Evolutionary conservation across 2,329 filamentous ascomycete species (phyloP).

Genomic region (Colletotrichum sp.): DNA sequence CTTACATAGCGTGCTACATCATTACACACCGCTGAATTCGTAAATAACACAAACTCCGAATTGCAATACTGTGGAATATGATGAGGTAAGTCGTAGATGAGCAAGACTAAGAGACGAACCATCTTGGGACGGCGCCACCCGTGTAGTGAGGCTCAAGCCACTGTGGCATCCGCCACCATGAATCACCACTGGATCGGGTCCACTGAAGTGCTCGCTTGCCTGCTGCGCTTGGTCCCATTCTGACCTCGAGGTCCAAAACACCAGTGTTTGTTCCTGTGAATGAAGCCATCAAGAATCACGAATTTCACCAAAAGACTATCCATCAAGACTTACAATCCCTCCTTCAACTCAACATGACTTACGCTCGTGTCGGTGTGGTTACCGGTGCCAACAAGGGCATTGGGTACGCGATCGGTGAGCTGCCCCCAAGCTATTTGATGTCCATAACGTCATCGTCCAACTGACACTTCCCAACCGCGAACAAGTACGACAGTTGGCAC

Average conservation of each 20-base stretch:
- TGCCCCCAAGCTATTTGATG: not conserved
- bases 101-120: not conserved
- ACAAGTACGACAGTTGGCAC: slow-evolving; percentile 55
- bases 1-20: not conserved
- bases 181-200: not conserved
- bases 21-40: not conserved
- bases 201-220: not conserved
- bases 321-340: not conserved
- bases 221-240: not conserved
- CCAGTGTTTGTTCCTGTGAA: not conserved
- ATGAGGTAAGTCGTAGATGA: not conserved
- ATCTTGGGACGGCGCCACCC: not conserved
- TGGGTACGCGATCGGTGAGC: slow-evolving; percentile 21
- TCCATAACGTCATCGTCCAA: not conserved
- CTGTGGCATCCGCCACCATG: not conserved
- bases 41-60: not conserved
- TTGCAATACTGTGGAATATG: not conserved
- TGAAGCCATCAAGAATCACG: not conserved
- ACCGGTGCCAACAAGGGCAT: slow-evolving; percentile 58
- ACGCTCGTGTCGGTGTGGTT: slow-evolving; percentile 50
- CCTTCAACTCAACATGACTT: slow-evolving; percentile 24
- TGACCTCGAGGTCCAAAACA: not conserved
- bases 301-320: not conserved
- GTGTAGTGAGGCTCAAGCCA: not conserved
- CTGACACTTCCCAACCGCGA: not conserved